Percentiles rank a stretch among this genome's conserved stretches.
These are phyloP conservation scores for Saksenaea vasiformis DNA, from an alignment of 371 early-diverging fungal genomes.

Conservation along the genomic window DNA sequence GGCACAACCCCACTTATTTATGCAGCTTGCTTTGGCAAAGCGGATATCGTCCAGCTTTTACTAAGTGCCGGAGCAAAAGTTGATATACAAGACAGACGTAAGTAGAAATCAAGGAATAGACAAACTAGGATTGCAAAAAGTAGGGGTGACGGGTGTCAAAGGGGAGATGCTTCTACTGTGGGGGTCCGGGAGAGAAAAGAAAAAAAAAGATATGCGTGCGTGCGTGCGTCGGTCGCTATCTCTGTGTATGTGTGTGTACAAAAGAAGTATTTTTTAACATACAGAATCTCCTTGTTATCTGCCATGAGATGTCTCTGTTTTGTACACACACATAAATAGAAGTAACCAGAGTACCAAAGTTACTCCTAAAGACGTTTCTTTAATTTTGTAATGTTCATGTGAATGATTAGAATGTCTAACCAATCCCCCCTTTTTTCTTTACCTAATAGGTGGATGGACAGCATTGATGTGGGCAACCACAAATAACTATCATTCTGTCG, in stretches of 20 bases:
- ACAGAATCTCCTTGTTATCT: too few species aligned
- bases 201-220: neutral
- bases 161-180: conserved; percentile 4
- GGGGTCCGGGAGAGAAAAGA: conserved; percentile 2
- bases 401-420: neutral
- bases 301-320: too few species aligned
- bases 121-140: conserved; percentile 4
- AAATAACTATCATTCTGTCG: conserved; percentile 77
- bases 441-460: conserved; percentile 86
- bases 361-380: conserved; percentile 7
- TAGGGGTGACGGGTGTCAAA: conserved; percentile 9
- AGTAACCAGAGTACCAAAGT: too few species aligned
- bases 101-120: conserved; percentile 18
- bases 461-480: conserved; percentile 93
- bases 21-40: conserved; percentile 83
- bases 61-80: conserved; percentile 72
- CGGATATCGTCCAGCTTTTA: conserved; percentile 60
- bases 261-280: too few species aligned
- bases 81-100: conserved; percentile 74
- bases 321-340: too few species aligned
- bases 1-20: conserved; percentile 81
- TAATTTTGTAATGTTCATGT: neutral
- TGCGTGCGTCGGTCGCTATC: too few species aligned
- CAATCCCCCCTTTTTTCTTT: neutral
- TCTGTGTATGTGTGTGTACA: too few species aligned